Evolutionary conservation across 2,329 filamentous ascomycete genomes (phyloP).

Genomic region (Ophioceras dolichostomum): DNA sequence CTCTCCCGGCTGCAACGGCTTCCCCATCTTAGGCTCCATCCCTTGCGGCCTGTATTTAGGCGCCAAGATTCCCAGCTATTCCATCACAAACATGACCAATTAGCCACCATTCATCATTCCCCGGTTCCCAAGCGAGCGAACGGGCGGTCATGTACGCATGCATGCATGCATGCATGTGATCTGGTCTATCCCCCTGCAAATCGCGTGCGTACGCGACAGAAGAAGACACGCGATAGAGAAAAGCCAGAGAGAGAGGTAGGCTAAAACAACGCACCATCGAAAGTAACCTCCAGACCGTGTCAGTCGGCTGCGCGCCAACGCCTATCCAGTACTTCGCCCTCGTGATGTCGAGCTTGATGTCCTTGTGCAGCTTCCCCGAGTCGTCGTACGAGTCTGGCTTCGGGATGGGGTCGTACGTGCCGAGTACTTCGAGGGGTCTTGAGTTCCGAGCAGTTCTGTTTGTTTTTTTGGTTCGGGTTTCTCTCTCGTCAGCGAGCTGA

Average conservation of each 20-base stretch:
- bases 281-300: conserved; percentile 77
- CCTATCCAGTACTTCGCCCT: conserved; percentile 93
- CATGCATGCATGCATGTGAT: no score
- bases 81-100: no score
- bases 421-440: conserved; percentile 87
- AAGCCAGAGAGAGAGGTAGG: not conserved
- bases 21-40: no score
- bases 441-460: conserved; percentile 71
- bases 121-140: no score
- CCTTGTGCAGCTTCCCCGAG: conserved; percentile 69
- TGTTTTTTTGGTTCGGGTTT: not conserved
- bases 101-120: no score
- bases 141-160: no score
- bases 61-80: not conserved
- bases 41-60: not conserved
- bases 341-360: conserved; percentile 72
- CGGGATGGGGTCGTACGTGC: conserved; percentile 59
- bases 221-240: no score
- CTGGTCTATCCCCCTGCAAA: no score
- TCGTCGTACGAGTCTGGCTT: conserved; percentile 46
- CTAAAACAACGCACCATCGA: conserved; percentile 48
- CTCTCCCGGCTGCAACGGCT: not conserved
- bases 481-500: no score
- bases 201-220: no score
- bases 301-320: conserved; percentile 88